Evolutionary conservation across 495 filamentous ascomycete genomes (phyloP), one percentile per base, ranked within the genome.

Genomic region (Daldinia loculata): DNA sequence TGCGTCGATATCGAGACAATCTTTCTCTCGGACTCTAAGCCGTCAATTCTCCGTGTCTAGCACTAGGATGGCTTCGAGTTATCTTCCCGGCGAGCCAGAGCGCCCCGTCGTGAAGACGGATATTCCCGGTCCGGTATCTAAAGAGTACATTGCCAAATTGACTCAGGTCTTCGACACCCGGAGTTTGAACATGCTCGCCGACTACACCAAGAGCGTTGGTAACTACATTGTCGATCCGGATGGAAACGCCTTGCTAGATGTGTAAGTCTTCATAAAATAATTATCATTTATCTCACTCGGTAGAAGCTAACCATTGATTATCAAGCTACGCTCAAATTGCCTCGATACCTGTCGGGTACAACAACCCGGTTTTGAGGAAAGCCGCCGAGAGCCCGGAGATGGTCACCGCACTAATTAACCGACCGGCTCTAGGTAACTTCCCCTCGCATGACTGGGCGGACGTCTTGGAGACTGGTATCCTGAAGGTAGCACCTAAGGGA

Each of bases 321-420:
- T 61, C 61, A 71, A 93, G 91, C 64, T 95, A 95, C 70, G 92
- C 94, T 45, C 95, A 98, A 82, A 98, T 98, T 76, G 95, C 95
- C 72, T 98, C 95, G 26, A 99, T 99, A 77, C 95, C 95, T 30
- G 85, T 99, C 63, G 95, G 95, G 56, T 99, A 99, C 87, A 97
- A 93, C 87, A 99, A 99, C 81, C 92, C 94, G 24, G 79, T 85
- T 71, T 86, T 99, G 59, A 83, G 85, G 66, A 83, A 89, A 76
- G 89, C 90, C 30, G 92, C 92, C 38, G 83, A 82, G 60, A 90
- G 89, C 70, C 87, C 89, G 29, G 90, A 96, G 77, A 97, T 97
- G 92, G 84, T 88, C 77, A 89, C 84, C 62, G 88, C 92, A 43
- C 76, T 98, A 70, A 93, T 98, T 85, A 98, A 99, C 85, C 89